These are phyloP conservation scores for Xylariaceae sp. DNA, from an alignment of 2,329 filamentous ascomycete genomes.

Conservation along the genomic window DNA sequence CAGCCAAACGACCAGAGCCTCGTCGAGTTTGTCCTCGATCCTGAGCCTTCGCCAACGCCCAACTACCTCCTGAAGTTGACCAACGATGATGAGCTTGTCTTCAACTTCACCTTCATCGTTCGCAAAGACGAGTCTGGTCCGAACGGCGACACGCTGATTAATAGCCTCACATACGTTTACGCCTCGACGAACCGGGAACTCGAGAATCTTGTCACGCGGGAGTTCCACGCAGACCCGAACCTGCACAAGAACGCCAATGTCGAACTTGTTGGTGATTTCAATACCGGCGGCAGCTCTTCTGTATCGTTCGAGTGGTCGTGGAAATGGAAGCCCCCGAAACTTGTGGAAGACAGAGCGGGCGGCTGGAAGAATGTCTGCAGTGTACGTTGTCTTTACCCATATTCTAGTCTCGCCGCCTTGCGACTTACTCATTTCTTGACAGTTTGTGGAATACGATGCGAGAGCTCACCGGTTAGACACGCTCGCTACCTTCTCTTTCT, in stretches of 20 bases:
- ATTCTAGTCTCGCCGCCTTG: not conserved
- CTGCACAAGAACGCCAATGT: slow-evolving; percentile 97
- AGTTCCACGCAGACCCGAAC: slow-evolving; percentile 96
- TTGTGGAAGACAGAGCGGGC: slow-evolving; percentile 72
- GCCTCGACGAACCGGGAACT: slow-evolving; percentile 81
- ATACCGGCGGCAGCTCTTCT: slow-evolving; percentile 74
- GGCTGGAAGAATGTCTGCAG: slow-evolving; percentile 97
- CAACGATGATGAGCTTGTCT: slow-evolving; percentile 87
- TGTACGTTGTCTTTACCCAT: slow-evolving; percentile 41
- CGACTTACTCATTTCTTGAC: slow-evolving; percentile 24
- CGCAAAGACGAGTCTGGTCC: slow-evolving; percentile 50
- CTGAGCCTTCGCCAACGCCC: slow-evolving; percentile 58
- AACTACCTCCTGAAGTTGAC: slow-evolving; percentile 79
- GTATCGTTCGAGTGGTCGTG: slow-evolving; percentile 92
- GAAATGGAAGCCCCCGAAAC: slow-evolving; percentile 92
- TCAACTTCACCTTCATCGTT: slow-evolving; percentile 88
- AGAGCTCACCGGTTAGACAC: slow-evolving; percentile 84
- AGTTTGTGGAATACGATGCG: slow-evolving; percentile 97
- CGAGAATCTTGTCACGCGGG: slow-evolving; percentile 87
- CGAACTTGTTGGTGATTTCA: slow-evolving; percentile 86
- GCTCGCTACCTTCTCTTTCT: slow-evolving; percentile 89
- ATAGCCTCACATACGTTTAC: slow-evolving; percentile 86
- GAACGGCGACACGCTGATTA: slow-evolving; percentile 68
- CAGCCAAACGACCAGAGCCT: slow-evolving; percentile 67
- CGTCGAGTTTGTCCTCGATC: slow-evolving; percentile 79